Evolutionary conservation across 257 asterid species (phyloP).

Genomic region (Craterostigma plantagineum): DNA sequence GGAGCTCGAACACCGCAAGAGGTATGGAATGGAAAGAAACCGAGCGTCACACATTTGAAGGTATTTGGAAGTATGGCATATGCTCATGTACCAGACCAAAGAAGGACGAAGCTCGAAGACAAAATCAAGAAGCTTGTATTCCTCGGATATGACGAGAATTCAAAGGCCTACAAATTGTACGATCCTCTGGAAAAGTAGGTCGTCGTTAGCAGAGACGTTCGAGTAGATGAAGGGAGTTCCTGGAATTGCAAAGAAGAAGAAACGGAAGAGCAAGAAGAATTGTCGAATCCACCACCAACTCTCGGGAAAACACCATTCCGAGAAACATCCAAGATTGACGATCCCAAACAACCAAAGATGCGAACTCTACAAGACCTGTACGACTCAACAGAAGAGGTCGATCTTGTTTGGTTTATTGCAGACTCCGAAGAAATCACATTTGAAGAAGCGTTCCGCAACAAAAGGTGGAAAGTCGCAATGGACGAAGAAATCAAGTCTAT

Average conservation of each 20-base stretch:
- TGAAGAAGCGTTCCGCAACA: background rate
- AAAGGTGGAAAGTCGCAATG: background rate
- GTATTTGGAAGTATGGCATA: background rate
- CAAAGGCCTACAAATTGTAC: too few relatives aligned
- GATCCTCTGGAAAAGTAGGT: too few relatives aligned
- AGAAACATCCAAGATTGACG: background rate
- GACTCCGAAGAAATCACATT: background rate
- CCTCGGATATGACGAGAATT: too few relatives aligned
- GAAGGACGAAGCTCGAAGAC: background rate
- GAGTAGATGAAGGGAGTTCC: background rate
- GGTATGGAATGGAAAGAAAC: background rate
- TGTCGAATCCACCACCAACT: too few relatives aligned
- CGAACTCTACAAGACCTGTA: background rate
- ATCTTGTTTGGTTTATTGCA: too few relatives aligned
- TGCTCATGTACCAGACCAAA: background rate
- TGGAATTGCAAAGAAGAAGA: background rate
- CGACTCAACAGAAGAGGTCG: background rate
- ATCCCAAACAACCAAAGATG: background rate
- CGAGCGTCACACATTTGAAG: background rate
- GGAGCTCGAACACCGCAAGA: too few relatives aligned
- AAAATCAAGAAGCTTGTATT: too few relatives aligned
- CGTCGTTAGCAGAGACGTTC: too few relatives aligned
- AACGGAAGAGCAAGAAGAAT: background rate
- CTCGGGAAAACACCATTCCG: background rate
- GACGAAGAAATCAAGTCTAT: background rate